Evolutionary conservation across 1,284 basidiomycete species (phyloP).

Genomic region (Trametes polyzona): DNA sequence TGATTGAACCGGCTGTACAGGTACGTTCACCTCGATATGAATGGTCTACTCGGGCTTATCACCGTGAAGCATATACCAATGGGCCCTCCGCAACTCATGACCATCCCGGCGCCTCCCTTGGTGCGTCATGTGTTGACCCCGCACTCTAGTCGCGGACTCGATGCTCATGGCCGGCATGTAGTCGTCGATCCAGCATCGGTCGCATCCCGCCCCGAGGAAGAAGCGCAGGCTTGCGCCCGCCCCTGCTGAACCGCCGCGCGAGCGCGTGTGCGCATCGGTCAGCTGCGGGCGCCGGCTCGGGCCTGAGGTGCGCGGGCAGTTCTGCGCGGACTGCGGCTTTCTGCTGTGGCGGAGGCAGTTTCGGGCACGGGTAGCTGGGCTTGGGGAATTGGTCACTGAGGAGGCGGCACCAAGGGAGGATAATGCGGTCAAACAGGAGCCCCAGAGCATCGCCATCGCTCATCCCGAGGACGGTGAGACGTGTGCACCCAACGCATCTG

Average conservation of each 20-base stretch:
- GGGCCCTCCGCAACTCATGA: too few species aligned
- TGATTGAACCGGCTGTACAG: background rate
- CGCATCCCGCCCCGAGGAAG: background rate
- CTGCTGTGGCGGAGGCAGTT: conserved; percentile 15
- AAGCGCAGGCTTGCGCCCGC: conserved; percentile 4
- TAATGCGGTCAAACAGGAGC: background rate
- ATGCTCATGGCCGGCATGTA: background rate
- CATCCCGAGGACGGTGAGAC: background rate
- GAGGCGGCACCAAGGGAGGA: background rate
- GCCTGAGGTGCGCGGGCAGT: conserved; percentile 1
- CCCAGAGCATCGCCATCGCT: background rate
- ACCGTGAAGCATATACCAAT: too few species aligned
- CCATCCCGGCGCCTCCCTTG: too few species aligned
- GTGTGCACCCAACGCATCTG: background rate
- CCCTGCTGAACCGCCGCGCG: background rate
- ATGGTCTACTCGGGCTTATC: too few species aligned
- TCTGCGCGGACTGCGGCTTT: conserved; percentile 20
- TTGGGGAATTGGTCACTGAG: background rate
- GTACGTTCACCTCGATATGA: background rate
- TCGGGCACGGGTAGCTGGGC: conserved; percentile 10
- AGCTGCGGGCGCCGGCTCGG: conserved; percentile 9
- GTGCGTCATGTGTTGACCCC: background rate
- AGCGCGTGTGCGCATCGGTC: conserved; percentile 5
- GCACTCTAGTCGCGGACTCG: background rate
- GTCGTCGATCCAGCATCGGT: background rate